These are phyloP conservation scores for Fusarium duplospermum DNA, from an alignment of 2,329 filamentous ascomycete genomes.

Conservation along the genomic window DNA sequence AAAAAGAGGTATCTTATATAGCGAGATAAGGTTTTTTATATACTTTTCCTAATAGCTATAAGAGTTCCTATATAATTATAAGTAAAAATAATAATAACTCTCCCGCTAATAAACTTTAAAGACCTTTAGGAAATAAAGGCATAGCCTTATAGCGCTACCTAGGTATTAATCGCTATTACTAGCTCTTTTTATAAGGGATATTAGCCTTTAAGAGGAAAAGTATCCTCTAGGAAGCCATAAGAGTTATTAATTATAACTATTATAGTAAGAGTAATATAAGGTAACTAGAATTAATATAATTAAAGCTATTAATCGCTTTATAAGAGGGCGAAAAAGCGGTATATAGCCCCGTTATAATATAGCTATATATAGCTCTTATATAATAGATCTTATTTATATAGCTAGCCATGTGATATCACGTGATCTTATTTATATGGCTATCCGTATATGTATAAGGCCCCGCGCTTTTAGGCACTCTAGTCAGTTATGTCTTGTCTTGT, in stretches of 20 bases:
- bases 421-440: not conserved
- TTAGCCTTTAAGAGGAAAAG: not conserved
- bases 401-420: not conserved
- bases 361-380: not conserved
- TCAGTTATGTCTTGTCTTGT: conserved; percentile 20
- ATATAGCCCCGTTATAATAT: not conserved
- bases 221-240: not conserved
- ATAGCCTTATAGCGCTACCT: not conserved
- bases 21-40: no score
- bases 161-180: not conserved
- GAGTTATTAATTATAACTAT: not conserved
- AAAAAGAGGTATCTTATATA: no score
- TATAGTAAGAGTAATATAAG: not conserved
- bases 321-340: not conserved
- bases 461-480: conserved; percentile 6
- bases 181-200: not conserved
- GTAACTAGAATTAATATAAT: not conserved
- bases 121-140: not conserved
- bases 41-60: no score
- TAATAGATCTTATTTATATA: not conserved
- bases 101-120: not conserved
- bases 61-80: no score
- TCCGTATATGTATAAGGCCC: not conserved
- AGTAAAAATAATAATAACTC: no score
- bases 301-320: not conserved